These are phyloP conservation scores for Dendrobium officinale DNA, from an alignment of 106 monocot species.

Conservation along the genomic window DNA sequence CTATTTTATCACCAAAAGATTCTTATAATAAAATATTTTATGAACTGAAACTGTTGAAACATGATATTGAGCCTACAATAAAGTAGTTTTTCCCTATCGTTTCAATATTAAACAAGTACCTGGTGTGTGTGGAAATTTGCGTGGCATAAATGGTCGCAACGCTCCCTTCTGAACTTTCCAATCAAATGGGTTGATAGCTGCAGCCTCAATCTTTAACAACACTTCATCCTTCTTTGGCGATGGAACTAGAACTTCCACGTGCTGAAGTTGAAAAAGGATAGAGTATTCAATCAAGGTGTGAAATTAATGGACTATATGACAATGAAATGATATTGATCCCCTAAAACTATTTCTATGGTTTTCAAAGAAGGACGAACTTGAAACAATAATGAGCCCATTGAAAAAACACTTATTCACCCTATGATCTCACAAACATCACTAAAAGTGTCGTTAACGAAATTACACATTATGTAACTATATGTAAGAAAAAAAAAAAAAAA, in stretches of 20 bases:
- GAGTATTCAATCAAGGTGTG: not conserved
- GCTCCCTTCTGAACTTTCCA: conserved; percentile 45
- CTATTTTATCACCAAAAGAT: too few relatives aligned
- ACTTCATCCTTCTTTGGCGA: conserved; percentile 41
- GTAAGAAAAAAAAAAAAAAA: not conserved
- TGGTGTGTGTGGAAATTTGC: conserved; percentile 47
- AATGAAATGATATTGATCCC: not conserved
- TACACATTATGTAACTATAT: not conserved
- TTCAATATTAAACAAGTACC: conserved; percentile 15
- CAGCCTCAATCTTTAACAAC: conserved; percentile 47
- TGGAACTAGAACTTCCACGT: conserved; percentile 44
- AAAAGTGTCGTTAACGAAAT: not conserved
- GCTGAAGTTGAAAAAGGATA: conserved; percentile 16
- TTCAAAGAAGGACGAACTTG: not conserved
- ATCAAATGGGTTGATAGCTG: conserved; percentile 42
- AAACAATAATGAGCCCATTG: not conserved
- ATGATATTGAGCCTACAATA: too few relatives aligned
- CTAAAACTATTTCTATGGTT: not conserved
- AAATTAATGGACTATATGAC: not conserved
- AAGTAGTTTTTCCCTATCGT: not conserved
- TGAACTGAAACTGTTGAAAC: too few relatives aligned
- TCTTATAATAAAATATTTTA: too few relatives aligned
- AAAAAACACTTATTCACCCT: not conserved
- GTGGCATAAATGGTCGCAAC: conserved; percentile 29
- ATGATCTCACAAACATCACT: not conserved